These are phyloP conservation scores for Moringa oleifera DNA, from an alignment of 345 rosid genomes.

Conservation along the genomic window DNA sequence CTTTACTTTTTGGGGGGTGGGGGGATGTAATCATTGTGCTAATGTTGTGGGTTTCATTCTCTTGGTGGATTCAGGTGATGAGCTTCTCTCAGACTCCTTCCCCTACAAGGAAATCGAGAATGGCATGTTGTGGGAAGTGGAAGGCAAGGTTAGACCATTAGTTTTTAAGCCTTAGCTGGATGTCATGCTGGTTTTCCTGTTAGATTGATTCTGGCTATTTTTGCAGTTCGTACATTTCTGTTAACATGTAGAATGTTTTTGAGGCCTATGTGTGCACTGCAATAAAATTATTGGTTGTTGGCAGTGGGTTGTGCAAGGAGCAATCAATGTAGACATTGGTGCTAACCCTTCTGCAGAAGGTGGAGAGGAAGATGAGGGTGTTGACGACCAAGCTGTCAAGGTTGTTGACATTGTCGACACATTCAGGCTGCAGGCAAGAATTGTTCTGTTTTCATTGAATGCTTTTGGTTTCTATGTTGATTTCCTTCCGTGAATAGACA, in stretches of 20 bases:
- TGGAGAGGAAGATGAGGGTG: constrained; percentile 68
- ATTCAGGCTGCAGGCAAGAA: constrained; percentile 80
- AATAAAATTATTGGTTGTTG: neutral
- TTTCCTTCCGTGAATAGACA: too few relatives aligned
- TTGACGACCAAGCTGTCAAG: constrained; percentile 68
- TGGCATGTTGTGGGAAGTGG: constrained; percentile 78
- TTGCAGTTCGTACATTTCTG: too few relatives aligned
- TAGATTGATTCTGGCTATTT: too few relatives aligned
- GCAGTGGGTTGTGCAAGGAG: constrained; percentile 88
- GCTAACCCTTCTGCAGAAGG: constrained; percentile 95
- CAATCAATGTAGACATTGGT: constrained; percentile 63
- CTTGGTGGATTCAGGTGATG: constrained; percentile 42
- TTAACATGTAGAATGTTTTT: too few relatives aligned
- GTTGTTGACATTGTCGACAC: constrained; percentile 90
- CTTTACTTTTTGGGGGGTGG: too few relatives aligned
- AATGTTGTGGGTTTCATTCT: neutral
- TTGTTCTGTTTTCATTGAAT: neutral
- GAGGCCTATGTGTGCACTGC: neutral
- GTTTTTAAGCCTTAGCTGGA: neutral
- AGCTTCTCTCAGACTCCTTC: constrained; percentile 89
- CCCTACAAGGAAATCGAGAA: constrained; percentile 65
- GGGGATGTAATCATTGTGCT: neutral
- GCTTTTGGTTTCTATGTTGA: too few relatives aligned
- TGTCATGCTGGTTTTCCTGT: neutral
- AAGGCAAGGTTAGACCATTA: constrained; percentile 53